These are phyloP conservation scores for Aureobasidium namibiae DNA, from an alignment of 2,329 filamentous ascomycete species.

Conservation along the genomic window DNA sequence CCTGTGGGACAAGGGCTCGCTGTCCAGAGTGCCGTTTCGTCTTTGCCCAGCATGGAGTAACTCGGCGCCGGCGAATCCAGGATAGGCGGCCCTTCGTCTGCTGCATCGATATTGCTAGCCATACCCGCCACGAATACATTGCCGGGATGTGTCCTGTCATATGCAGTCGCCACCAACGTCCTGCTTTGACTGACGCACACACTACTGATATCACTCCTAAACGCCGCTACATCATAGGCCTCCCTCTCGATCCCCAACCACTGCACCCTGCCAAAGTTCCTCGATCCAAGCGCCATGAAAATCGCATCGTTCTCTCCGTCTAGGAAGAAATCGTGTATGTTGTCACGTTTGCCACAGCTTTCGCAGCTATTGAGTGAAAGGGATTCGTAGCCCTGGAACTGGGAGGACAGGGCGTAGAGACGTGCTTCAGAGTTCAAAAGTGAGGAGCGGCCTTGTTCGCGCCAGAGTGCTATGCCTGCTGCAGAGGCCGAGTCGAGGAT, in stretches of 20 bases:
- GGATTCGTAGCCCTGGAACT: neutral
- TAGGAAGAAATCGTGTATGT: constrained; percentile 12
- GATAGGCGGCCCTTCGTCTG: neutral
- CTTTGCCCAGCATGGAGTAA: neutral
- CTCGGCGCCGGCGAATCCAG: constrained; percentile 1
- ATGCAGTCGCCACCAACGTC: constrained; percentile 5
- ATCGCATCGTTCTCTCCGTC: neutral
- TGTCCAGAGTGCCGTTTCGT: constrained; percentile 6
- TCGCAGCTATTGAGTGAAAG: constrained; percentile 10
- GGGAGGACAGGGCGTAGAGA: neutral
- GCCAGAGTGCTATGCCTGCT: constrained; percentile 3
- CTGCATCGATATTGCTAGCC: neutral
- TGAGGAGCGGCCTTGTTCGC: constrained; percentile 14
- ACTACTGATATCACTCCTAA: constrained; percentile 3
- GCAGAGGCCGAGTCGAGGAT: constrained; percentile 1
- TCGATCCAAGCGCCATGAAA: constrained; percentile 1
- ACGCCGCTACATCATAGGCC: constrained; percentile 1
- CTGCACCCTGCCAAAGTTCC: neutral
- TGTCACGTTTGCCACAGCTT: constrained; percentile 10
- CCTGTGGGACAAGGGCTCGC: neutral
- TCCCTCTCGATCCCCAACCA: neutral
- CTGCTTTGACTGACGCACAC: neutral
- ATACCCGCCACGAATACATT: constrained; percentile 15
- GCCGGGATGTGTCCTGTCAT: neutral
- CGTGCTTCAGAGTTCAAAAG: constrained; percentile 10